A percentile compares a stretch with the other conserved stretches of the same genome.
phyloP scores from a whole-genome alignment of 352 stramenopile species.

The Bremia lactucae region DNA sequence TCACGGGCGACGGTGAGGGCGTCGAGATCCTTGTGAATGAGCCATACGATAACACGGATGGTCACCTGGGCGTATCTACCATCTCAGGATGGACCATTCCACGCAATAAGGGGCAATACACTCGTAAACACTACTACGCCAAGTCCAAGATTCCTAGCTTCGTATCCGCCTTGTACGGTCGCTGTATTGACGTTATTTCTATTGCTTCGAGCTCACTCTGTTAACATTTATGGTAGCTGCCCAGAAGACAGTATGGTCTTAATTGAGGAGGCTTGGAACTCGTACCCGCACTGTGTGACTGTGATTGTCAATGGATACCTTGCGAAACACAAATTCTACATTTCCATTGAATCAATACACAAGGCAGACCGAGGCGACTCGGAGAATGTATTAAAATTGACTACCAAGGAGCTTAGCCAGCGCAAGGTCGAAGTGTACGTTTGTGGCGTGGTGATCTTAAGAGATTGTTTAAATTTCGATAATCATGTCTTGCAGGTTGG shows the following conservation, averaged over 20 bases:
- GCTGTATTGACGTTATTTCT: not conserved
- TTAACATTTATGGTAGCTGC: constrained; percentile 27
- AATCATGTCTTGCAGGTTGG: no score
- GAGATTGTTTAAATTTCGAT: not conserved
- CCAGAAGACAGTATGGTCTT: constrained; percentile 81
- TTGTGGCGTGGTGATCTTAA: not conserved
- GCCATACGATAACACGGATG: constrained; percentile 77
- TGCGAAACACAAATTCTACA: constrained; percentile 82
- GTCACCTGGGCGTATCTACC: constrained; percentile 56
- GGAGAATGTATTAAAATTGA: constrained; percentile 63
- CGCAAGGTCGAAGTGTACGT: constrained; percentile 71
- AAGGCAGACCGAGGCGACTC: constrained; percentile 42
- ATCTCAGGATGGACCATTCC: constrained; percentile 70
- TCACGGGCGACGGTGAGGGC: constrained; percentile 73
- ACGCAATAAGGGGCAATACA: constrained; percentile 78
- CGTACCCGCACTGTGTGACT: constrained; percentile 80
- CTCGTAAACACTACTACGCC: constrained; percentile 84
- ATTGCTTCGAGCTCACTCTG: no score
- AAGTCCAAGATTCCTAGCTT: constrained; percentile 77
- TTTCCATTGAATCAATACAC: constrained; percentile 76
- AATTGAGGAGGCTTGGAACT: constrained; percentile 81
- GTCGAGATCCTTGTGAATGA: constrained; percentile 85
- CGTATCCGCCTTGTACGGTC: constrained; percentile 62
- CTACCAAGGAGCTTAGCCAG: constrained; percentile 55
- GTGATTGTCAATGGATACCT: constrained; percentile 81